phyloP scores from a whole-genome alignment of 2,329 filamentous ascomycete species.

The Diaporthe citrichinensis region DNA sequence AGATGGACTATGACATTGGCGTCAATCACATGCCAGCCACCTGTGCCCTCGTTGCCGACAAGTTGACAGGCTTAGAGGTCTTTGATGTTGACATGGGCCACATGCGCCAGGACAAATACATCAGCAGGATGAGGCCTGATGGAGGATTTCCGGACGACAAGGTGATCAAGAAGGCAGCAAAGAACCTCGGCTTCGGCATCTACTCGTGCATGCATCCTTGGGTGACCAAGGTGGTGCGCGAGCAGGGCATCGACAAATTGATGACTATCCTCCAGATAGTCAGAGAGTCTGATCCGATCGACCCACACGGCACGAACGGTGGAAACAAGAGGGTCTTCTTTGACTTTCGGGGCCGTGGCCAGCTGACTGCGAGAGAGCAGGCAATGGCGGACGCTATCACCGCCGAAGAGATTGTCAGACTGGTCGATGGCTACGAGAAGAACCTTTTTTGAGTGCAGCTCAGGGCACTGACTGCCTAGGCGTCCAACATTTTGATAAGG shows the following conservation, averaged over 20 bases:
- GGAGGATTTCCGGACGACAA: not conserved
- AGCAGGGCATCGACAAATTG: not conserved
- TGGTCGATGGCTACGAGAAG: not conserved
- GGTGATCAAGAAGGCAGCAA: not conserved
- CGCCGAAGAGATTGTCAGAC: not conserved
- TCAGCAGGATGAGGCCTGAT: too few relatives aligned
- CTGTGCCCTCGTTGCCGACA: not conserved
- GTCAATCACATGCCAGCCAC: not conserved
- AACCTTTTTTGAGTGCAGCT: not conserved
- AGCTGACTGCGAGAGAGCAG: not conserved
- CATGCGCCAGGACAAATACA: too few relatives aligned
- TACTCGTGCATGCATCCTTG: conserved; percentile 18
- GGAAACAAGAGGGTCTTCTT: too few relatives aligned
- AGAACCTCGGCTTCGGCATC: not conserved
- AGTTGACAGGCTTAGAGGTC: not conserved
- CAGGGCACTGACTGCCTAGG: not conserved
- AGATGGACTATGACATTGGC: not conserved
- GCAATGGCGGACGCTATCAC: not conserved
- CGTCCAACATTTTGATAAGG: not conserved
- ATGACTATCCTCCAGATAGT: not conserved
- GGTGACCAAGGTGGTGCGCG: not conserved
- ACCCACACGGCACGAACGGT: too few relatives aligned
- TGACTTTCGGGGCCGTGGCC: not conserved
- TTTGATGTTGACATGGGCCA: not conserved
- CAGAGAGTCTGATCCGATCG: too few relatives aligned